Base-by-base conservation (phyloP, 768 basidiomycete species). In the Infundibulicybe gibba region DNA sequence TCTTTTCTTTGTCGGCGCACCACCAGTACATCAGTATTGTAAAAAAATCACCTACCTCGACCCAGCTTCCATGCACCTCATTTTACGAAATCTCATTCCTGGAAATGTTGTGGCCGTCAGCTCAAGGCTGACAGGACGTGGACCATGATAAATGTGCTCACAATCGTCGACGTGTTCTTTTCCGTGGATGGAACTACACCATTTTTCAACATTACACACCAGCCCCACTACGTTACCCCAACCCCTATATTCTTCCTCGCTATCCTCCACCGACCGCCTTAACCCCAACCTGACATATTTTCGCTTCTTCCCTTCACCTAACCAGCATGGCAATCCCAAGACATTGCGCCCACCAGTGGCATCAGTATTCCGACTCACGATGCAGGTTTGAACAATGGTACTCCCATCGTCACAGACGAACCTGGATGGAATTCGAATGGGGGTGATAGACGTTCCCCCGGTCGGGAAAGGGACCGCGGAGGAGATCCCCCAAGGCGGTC, bases 261-360 rank as follows among this genome's bases (percentile, higher is more conserved):
- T 55, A 50, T 57, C 57, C 56, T 53, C 40, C 55, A 41, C 57
- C 58, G 58, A 50, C 56, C 51, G 53, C 57, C 65, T 54, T 65
- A 50, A 66, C 61, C 49, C 60, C 68, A 61, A 63, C 69, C 68
- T 71, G 61, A 71, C 66, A 44, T 57, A 52, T 61, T 62, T 64
- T 59, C 57, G 44, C 58, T 60, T 59, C 54, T 57, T 49, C 50
- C 48, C 62, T 66, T 59, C 58, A 56, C 58, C 51, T 59, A 61
- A 62, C 62, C 81, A 88, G 87, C 87, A 60, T 89, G 87, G 87
- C 85, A 87, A 70, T 79, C 83, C 32, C 84, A 86, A 80, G 87
- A 90, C 54, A 87, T 87, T 52, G 87, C 83, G 31, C 83, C 87
- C 46, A 69, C 82, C 8, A 69, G 64, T 48, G 84, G 78, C 40